Base-by-base conservation (phyloP, 345 rosid genomes). In the Mercurialis annua region DNA sequence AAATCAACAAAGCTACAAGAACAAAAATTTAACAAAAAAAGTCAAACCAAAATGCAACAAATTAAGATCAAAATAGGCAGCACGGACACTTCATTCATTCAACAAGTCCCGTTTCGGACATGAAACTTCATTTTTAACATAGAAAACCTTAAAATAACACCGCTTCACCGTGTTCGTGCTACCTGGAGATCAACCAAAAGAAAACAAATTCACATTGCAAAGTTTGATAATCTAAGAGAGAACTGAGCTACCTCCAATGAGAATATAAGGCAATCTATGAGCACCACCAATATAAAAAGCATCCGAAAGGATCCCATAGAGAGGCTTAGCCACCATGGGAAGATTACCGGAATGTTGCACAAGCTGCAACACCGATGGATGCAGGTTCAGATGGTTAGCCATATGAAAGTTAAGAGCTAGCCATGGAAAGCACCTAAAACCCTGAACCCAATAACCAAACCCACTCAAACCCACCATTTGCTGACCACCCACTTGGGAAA, bases 361-460 rank as follows among this genome's bases (percentile, higher is more conserved):
- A 44, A 92, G 89, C 90, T 92, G 98, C 80, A 92, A 77, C 26
- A 82, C 75, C 0, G 93, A 84, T 3, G 98, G 97, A 51, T 83
- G 80, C 74, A 90, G 75, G 30, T 76, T 82, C 18, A 92, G 93
- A 73, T 77, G 80, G 31, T 85, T 40, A 53, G 87, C 93, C 97
- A 92, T 85, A 69, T 88, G 89, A 75, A 88, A 92, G 78, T 90
- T 90, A 65, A 90, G 86, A 40, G 96, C 89, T 76, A 92, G 74
- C 98, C 97, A 92, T 52, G 98, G 96, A 73, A 92, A 92, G 81
- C 96, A 87, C 81, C 98, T 80, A 47, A 84, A 88, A 0, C 98
- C 98, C 69, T 92, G 97, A 27, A 87, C 73, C 90, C 96, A 90
- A 52, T 90, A 92, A 56, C 97, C 98, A 65, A 92, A 69, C 43